A percentile compares a stretch with the other conserved stretches of the same genome.
Evolutionary conservation across 371 early-diverging fungal genomes (phyloP).

Genomic region (Rhizomucor pusillus): DNA sequence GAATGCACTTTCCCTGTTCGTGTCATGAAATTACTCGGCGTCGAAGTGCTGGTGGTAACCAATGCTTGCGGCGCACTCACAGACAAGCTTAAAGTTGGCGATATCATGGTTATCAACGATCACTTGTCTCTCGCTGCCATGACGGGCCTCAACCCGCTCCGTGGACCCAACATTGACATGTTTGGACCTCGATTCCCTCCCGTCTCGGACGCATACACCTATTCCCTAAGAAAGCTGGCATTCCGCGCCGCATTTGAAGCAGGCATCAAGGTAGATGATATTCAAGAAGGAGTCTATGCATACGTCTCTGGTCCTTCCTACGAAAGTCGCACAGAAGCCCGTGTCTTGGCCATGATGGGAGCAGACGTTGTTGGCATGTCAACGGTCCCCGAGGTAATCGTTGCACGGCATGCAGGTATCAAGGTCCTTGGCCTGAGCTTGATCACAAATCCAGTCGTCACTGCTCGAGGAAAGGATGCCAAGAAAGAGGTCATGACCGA

Average conservation of each 20-base stretch:
- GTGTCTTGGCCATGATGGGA: slow-evolving; percentile 70
- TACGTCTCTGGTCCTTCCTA: slow-evolving; percentile 90
- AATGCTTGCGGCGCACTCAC: slow-evolving; percentile 95
- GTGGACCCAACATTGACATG: slow-evolving; percentile 78
- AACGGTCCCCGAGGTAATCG: slow-evolving; percentile 94
- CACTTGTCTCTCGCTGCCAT: slow-evolving; percentile 86
- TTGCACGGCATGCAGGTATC: slow-evolving; percentile 89
- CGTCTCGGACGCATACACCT: slow-evolving; percentile 87
- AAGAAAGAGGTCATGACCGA: slow-evolving; percentile 54
- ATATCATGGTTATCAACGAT: slow-evolving; percentile 86
- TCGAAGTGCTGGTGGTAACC: slow-evolving; percentile 78
- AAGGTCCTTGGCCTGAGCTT: slow-evolving; percentile 83
- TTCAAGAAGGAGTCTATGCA: slow-evolving; percentile 82
- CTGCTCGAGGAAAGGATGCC: slow-evolving; percentile 65
- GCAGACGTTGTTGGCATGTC: slow-evolving; percentile 96
- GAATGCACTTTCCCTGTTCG: slow-evolving; percentile 88
- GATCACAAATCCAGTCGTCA: slow-evolving; percentile 83
- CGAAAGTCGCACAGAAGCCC: slow-evolving; percentile 89
- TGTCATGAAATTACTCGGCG: slow-evolving; percentile 83
- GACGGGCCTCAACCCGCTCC: slow-evolving; percentile 77
- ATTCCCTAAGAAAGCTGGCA: slow-evolving; percentile 70
- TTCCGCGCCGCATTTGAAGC: slow-evolving; percentile 61
- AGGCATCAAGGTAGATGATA: slow-evolving; percentile 48
- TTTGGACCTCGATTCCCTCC: slow-evolving; percentile 96
- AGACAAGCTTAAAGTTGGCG: slow-evolving; percentile 76